Conservation (phyloP, 73 alveolate genomes). For the Breviolum minutum region DNA sequence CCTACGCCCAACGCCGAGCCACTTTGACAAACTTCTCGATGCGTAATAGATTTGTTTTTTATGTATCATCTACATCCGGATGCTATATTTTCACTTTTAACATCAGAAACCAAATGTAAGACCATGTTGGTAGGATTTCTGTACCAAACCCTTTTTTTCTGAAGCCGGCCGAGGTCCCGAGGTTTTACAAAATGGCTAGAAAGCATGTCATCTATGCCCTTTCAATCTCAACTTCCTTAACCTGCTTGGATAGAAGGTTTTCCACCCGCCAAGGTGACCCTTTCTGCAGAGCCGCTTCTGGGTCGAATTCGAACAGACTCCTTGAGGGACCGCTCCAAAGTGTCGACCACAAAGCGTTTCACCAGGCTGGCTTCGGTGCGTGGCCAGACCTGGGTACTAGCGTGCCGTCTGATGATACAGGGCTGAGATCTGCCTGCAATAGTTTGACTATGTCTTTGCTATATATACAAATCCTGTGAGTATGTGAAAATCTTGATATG, state of each 20-base stretch:
- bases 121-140: no score
- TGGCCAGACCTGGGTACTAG: constrained; percentile 55
- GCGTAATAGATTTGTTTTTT: no score
- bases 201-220: no score
- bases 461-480: no score
- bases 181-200: neutral
- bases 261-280: no score
- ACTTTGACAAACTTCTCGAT: neutral
- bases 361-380: constrained; percentile 40
- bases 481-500: no score
- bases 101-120: neutral
- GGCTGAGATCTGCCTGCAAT: no score
- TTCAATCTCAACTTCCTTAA: neutral
- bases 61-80: no score
- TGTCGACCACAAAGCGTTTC: constrained; percentile 70
- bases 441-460: no score
- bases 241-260: no score
- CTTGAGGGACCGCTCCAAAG: constrained; percentile 63
- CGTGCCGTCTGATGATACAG: no score
- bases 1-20: neutral
- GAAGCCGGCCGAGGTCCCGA: neutral
- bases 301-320: constrained; percentile 73
- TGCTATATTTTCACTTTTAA: neutral
- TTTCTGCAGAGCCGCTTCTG: neutral
- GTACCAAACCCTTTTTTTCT: no score